phyloP scores from a whole-genome alignment of 305 asterid species.

The Vinca major region DNA sequence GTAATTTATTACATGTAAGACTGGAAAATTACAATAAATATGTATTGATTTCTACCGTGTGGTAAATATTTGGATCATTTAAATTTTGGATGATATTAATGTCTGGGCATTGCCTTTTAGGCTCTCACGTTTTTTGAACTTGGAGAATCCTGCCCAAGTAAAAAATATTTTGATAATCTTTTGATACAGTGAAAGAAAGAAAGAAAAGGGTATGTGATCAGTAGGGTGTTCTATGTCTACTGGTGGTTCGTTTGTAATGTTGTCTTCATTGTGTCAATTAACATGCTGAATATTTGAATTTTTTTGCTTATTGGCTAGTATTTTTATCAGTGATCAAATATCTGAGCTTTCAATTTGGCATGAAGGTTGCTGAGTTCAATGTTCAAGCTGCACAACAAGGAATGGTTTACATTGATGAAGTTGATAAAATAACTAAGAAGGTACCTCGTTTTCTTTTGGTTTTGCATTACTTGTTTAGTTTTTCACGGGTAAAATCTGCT shows the following conservation, averaged over 20 bases:
- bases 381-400: slow-evolving; percentile 97
- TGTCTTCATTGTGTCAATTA: neutral
- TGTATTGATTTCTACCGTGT: too few species aligned
- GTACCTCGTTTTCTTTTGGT: slow-evolving; percentile 27
- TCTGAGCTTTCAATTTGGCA: slow-evolving; percentile 28
- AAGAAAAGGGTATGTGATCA: neutral
- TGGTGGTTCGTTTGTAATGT: neutral
- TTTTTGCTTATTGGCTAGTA: slow-evolving; percentile 2
- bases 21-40: too few species aligned
- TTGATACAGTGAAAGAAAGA: neutral
- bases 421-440: slow-evolving; percentile 92
- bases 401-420: slow-evolving; percentile 89
- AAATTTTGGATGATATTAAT: neutral
- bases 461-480: neutral
- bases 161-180: neutral
- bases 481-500: too few species aligned
- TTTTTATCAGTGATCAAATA: slow-evolving; percentile 15
- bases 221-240: neutral
- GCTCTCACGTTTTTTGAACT: neutral
- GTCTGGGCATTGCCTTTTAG: neutral
- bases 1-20: too few species aligned
- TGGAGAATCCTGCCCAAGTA: neutral
- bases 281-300: neutral
- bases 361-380: slow-evolving; percentile 79
- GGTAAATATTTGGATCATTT: neutral